Evolutionary conservation across 495 filamentous ascomycete genomes (phyloP).

Genomic region (Rusavskia elegans): DNA sequence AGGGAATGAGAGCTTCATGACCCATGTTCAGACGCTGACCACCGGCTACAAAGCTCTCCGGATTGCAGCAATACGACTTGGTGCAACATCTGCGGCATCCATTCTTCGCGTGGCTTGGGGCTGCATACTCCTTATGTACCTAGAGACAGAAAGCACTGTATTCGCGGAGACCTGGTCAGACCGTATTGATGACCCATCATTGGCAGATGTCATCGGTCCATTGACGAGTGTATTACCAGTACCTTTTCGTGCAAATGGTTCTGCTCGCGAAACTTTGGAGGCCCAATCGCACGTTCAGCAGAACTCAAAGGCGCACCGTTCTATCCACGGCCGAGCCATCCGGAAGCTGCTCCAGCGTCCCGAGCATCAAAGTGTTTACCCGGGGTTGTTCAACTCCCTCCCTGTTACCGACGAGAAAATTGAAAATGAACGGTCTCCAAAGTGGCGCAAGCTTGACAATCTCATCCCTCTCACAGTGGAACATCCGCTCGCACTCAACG

Average conservation of each 20-base stretch:
- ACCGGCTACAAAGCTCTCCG: slow-evolving; percentile 8
- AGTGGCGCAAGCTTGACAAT: slow-evolving; percentile 16
- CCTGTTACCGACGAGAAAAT: slow-evolving; percentile 1
- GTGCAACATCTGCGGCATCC: slow-evolving; percentile 19
- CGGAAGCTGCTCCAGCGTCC: slow-evolving; percentile 15
- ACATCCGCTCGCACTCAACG: slow-evolving; percentile 22
- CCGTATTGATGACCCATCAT: slow-evolving; percentile 12
- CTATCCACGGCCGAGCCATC: slow-evolving; percentile 11
- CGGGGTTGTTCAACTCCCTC: slow-evolving; percentile 21
- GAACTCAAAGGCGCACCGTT: slow-evolving; percentile 13
- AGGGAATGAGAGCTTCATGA: too few species aligned
- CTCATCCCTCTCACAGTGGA: slow-evolving; percentile 20
- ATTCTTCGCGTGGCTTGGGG: slow-evolving; percentile 20
- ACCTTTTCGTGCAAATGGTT: slow-evolving; percentile 15
- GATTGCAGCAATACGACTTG: slow-evolving; percentile 11
- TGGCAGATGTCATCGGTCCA: slow-evolving; percentile 18
- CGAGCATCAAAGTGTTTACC: slow-evolving; percentile 17
- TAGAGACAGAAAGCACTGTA: slow-evolving; percentile 17
- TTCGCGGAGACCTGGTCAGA: slow-evolving; percentile 23
- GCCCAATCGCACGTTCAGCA: slow-evolving; percentile 15
- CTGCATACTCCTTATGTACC: slow-evolving; percentile 17
- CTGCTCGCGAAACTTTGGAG: slow-evolving; percentile 9
- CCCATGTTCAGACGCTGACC: too few species aligned
- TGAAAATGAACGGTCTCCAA: not conserved
- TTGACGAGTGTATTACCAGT: slow-evolving; percentile 20